Evolutionary conservation across 768 basidiomycete genomes (phyloP).

Genomic region (Pisolithus orientalis): DNA sequence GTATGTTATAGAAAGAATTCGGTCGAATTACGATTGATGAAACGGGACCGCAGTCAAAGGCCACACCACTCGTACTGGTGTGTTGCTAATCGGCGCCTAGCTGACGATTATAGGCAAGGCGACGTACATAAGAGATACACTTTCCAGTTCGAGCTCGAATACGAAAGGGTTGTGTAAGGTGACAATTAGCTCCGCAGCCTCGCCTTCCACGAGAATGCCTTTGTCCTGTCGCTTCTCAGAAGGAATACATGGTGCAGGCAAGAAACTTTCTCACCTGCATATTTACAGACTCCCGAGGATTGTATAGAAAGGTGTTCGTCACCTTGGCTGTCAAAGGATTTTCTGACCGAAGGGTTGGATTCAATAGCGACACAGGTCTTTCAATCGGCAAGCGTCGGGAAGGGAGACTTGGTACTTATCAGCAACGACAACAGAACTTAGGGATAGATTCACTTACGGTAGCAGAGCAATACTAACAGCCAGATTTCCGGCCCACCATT

Average conservation of each 20-base stretch:
- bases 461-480: conserved; percentile 73
- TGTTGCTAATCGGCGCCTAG: background rate
- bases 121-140: conserved; percentile 69
- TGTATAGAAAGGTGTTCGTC: conserved; percentile 85
- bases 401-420: conserved; percentile 47
- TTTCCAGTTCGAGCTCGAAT: conserved; percentile 86
- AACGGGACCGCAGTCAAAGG: conserved; percentile 61
- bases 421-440: background rate
- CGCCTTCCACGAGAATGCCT: conserved; percentile 73
- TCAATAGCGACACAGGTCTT: conserved; percentile 56
- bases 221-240: conserved; percentile 35
- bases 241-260: conserved; percentile 1
- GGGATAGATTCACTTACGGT: conserved; percentile 45
- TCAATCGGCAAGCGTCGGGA: conserved; percentile 66
- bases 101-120: background rate
- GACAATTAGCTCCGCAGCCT: conserved; percentile 74
- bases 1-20: conserved; percentile 64
- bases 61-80: conserved; percentile 72
- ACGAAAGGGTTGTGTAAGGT: conserved; percentile 88
- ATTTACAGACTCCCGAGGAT: conserved; percentile 63
- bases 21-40: conserved; percentile 62
- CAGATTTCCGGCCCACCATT: conserved; percentile 85
- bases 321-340: conserved; percentile 50
- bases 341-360: conserved; percentile 31
- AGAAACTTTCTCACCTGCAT: conserved; percentile 44